Conservation (phyloP, 2,329 filamentous ascomycete species). For the Botrytis byssoidea region DNA sequence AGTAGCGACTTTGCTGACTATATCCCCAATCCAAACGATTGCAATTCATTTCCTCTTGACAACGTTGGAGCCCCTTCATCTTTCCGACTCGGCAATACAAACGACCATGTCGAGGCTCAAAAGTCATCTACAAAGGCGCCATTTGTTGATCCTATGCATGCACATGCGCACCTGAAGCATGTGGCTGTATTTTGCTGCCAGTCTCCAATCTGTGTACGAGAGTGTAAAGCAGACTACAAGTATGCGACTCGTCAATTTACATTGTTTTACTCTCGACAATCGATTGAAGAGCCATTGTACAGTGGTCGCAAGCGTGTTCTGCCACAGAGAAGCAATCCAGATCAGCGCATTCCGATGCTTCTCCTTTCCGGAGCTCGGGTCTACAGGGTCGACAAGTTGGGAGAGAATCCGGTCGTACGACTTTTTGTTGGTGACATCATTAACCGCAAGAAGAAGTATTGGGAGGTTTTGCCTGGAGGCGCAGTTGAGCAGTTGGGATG, state of each 20-base stretch:
- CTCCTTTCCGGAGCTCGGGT: not conserved
- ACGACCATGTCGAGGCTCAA: not conserved
- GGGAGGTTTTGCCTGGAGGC: not conserved
- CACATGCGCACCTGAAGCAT: not conserved
- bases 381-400: not conserved
- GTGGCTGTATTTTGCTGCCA: slow-evolving; percentile 8
- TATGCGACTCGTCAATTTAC: not conserved
- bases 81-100: too few species aligned
- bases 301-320: not conserved
- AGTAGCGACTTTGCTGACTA: not conserved
- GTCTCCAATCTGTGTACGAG: not conserved
- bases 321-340: not conserved
- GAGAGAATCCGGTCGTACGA: not conserved
- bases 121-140: not conserved
- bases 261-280: not conserved
- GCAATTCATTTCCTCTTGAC: not conserved
- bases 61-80: not conserved
- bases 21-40: not conserved
- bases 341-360: not conserved
- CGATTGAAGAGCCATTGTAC: not conserved
- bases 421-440: slow-evolving; percentile 3
- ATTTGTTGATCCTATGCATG: slow-evolving; percentile 2
- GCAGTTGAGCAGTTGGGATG: not conserved
- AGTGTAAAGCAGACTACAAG: not conserved
- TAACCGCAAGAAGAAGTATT: slow-evolving; percentile 7